phyloP scores from a whole-genome alignment of 2,329 filamentous ascomycete species.

The Trichoderma koningiopsis region DNA sequence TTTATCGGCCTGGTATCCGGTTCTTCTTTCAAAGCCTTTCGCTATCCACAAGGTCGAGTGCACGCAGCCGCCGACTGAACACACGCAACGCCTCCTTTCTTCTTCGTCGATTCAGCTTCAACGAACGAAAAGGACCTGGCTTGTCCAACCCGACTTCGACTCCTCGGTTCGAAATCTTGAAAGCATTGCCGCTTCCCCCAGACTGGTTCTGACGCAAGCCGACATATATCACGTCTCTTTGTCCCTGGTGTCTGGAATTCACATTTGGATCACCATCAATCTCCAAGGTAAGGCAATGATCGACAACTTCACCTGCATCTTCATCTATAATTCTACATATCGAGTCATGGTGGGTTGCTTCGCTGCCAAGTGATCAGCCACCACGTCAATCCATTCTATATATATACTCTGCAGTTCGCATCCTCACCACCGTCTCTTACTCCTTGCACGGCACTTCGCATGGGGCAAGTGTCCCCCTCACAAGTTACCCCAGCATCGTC shows the following conservation, averaged over 20 bases:
- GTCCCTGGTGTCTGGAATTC: not conserved
- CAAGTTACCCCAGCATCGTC: slow-evolving; percentile 3
- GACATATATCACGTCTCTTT: slow-evolving; percentile 19
- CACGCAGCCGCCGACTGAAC: slow-evolving; percentile 24
- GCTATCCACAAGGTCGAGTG: slow-evolving; percentile 22
- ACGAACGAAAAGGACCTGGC: slow-evolving; percentile 26
- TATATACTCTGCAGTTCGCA: not conserved
- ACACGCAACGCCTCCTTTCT: slow-evolving; percentile 1
- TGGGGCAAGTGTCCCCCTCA: slow-evolving; percentile 7
- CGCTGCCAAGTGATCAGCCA: not conserved
- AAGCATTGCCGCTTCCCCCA: slow-evolving; percentile 26
- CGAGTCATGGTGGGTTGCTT: not conserved
- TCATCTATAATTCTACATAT: not conserved
- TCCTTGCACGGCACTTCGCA: not conserved
- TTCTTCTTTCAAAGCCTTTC: slow-evolving; percentile 17
- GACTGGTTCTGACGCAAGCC: slow-evolving; percentile 32
- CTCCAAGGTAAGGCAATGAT: slow-evolving; percentile 19
- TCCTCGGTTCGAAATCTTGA: not conserved
- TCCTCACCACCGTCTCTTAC: not conserved
- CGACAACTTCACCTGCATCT: not conserved
- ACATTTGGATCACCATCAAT: slow-evolving; percentile 5
- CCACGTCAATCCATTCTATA: not conserved
- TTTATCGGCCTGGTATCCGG: slow-evolving; percentile 15
- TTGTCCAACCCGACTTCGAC: slow-evolving; percentile 28
- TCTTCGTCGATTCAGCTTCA: slow-evolving; percentile 1